Evolutionary conservation across 352 stramenopile genomes (phyloP).

Genomic region (Pythium apleroticum): DNA sequence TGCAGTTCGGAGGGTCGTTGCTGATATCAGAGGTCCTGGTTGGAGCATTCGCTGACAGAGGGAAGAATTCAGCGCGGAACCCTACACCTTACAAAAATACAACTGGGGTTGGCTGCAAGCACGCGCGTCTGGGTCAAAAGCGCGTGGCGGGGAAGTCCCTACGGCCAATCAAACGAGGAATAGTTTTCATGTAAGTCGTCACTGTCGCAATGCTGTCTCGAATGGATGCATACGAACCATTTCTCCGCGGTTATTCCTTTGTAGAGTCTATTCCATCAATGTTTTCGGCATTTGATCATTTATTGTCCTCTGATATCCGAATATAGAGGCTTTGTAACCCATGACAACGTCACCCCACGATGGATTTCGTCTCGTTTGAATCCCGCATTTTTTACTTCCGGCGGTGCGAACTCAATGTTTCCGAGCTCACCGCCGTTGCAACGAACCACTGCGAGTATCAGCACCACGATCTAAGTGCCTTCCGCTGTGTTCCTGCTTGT

Average conservation of each 20-base stretch:
- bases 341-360: neutral
- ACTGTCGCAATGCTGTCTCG: neutral
- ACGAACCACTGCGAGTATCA: neutral
- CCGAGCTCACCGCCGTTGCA: neutral
- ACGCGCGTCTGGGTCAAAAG: neutral
- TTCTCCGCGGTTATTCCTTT: neutral
- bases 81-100: neutral
- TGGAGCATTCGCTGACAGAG: neutral
- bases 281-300: no score
- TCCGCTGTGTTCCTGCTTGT: neutral
- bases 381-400: neutral
- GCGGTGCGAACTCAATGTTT: neutral
- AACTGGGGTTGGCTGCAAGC: neutral
- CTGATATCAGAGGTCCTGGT: neutral
- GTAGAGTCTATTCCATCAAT: neutral
- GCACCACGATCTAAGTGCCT: neutral
- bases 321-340: neutral
- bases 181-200: neutral
- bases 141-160: neutral
- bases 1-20: no score
- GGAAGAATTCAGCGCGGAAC: neutral
- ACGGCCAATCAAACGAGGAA: neutral
- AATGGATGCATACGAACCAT: neutral
- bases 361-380: neutral
- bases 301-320: no score